Evolutionary conservation across 2,329 filamentous ascomycete genomes (phyloP), one percentile per base, ranked within the genome.

Genomic region (Alternaria infectoria): DNA sequence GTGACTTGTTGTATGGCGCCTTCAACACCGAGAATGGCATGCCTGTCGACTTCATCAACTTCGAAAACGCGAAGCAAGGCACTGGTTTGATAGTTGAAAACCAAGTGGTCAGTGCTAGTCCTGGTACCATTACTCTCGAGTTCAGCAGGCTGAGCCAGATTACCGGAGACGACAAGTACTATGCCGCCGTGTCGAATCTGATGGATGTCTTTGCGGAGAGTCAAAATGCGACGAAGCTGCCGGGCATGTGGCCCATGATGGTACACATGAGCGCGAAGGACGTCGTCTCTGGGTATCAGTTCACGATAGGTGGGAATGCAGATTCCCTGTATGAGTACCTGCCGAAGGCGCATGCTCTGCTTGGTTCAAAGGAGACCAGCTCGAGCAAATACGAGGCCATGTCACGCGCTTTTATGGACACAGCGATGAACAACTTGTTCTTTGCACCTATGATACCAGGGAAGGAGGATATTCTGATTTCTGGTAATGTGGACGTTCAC

Each of bases 311-410:
- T 7, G 79, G 77, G 3, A 74, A 80, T 59, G 77, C 74, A 25
- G 79, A 81, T 60, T 80, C 76, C 7, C 66, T 76, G 4, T 80
- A 78, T 59, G 78, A 80, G 57, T 79, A 80, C 50, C 74, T 80
- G 26, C 77, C 78, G 11, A 80, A 80, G 56, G 76, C 73, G 63
- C 64, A 70, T 45, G 70, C 73, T 19, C 70, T 80, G 9, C 74
- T 79, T 19, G 77, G 77, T 12, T 84, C 85, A 5, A 67, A 78
- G 1, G 80, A 83, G 4, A 77, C 80, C 0, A 77, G 82, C 13
- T 86, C 86, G 69, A 70, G 81, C n/a, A 85, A 84, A 15, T 79
- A 89, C 10, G 92, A 89, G 73, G 86, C 89, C 67, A 81, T 78
- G 51, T 78, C 79, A 5, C 80, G 81, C 60, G 56, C 70, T 9